These are phyloP conservation scores for Boehmeria nivea DNA, from an alignment of 306 rosid species.

Conservation along the genomic window DNA sequence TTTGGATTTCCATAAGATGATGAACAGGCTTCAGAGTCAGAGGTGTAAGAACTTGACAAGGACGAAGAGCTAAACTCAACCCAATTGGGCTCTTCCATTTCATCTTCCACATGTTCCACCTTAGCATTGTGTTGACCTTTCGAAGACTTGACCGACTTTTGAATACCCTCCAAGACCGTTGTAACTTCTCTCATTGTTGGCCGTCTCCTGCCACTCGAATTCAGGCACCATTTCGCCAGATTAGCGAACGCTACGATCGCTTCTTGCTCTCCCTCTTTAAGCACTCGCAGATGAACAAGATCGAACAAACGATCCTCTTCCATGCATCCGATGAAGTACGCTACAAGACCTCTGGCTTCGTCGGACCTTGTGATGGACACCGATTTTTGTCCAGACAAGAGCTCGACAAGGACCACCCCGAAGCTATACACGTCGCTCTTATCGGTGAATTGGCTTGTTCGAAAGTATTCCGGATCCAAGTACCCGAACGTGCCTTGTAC, in stretches of 20 bases:
- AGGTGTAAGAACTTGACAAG: no score
- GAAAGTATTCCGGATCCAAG: no score
- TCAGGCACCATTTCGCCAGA: slow-evolving; percentile 15
- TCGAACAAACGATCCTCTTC: not conserved
- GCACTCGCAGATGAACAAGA: slow-evolving; percentile 1
- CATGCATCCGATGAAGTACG: not conserved
- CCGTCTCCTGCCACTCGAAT: slow-evolving; percentile 9
- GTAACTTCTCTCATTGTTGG: slow-evolving; percentile 23
- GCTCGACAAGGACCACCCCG: no score
- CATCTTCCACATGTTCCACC: slow-evolving; percentile 4
- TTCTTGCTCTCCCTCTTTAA: not conserved
- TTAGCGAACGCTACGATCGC: slow-evolving; percentile 3
- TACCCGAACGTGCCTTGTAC: no score
- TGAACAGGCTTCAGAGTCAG: no score
- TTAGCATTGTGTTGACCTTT: not conserved
- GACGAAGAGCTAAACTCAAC: no score
- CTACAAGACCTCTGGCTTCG: not conserved
- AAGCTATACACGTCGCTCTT: no score
- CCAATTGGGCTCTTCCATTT: slow-evolving; percentile 1
- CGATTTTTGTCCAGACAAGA: no score
- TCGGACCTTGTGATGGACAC: no score
- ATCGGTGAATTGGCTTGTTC: no score
- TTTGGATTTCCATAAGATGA: no score
- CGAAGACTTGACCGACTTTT: slow-evolving; percentile 4
- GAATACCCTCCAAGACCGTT: slow-evolving; percentile 21